These are phyloP conservation scores for Rhynchospora pubera DNA, from an alignment of 176 grass and related monocot species.

Conservation along the genomic window DNA sequence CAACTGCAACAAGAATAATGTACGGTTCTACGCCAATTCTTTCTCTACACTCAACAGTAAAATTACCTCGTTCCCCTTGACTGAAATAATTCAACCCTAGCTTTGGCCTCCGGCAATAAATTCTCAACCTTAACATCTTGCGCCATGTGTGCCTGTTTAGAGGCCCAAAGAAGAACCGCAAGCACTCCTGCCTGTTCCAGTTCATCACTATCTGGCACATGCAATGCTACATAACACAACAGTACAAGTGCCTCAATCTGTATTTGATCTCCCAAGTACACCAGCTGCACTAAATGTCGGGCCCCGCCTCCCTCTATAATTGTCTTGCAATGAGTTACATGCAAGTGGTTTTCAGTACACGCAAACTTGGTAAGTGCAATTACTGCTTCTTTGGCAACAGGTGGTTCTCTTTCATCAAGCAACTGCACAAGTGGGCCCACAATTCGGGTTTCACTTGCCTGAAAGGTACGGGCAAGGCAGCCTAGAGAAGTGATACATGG, in stretches of 20 bases:
- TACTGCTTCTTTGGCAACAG: constrained; percentile 55
- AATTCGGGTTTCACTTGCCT: constrained; percentile 71
- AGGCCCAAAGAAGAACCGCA: constrained; percentile 66
- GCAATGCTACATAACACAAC: constrained; percentile 59
- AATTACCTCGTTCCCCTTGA: constrained; percentile 39
- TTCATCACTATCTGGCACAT: constrained; percentile 78
- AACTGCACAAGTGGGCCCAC: constrained; percentile 68
- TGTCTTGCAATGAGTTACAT: constrained; percentile 58
- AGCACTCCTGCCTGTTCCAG: constrained; percentile 73
- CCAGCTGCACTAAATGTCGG: constrained; percentile 67
- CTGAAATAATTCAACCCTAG: constrained; percentile 63
- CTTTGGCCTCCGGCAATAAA: constrained; percentile 51
- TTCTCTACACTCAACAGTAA: constrained; percentile 7
- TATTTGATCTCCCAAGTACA: constrained; percentile 66
- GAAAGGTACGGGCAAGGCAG: constrained; percentile 75
- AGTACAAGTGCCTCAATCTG: constrained; percentile 79
- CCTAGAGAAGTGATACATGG: constrained; percentile 67
- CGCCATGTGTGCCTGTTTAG: constrained; percentile 64
- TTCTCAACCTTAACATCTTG: constrained; percentile 56
- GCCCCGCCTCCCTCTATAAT: constrained; percentile 65
- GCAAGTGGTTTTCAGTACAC: constrained; percentile 66
- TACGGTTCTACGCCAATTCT: constrained; percentile 2
- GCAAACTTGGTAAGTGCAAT: constrained; percentile 85
- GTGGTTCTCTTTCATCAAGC: constrained; percentile 59
- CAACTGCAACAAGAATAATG: constrained; percentile 2